These are phyloP conservation scores for Fomitiporia mediterranea DNA, from an alignment of 1,284 basidiomycete species.

Conservation along the genomic window DNA sequence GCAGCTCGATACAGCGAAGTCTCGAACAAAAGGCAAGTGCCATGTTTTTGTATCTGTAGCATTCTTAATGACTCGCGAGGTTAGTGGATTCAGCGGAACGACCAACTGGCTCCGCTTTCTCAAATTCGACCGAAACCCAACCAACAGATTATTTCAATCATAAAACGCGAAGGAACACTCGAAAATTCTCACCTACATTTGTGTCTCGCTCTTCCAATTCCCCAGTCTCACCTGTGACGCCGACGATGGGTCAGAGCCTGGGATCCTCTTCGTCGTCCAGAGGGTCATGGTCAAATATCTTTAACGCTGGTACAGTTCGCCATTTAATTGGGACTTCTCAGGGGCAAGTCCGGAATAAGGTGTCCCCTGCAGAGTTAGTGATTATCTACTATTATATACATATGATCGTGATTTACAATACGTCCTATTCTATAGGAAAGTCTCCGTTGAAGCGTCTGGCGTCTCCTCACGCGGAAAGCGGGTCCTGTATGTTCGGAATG, in stretches of 20 bases:
- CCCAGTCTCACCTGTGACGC: constrained; percentile 32
- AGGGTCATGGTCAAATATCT: constrained; percentile 72
- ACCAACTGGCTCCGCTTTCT: no score
- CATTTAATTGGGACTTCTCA: constrained; percentile 58
- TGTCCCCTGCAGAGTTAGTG: background rate
- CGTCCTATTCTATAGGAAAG: constrained; percentile 1
- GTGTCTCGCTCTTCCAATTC: constrained; percentile 31
- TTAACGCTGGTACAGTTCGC: constrained; percentile 57
- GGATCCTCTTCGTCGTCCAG: constrained; percentile 53
- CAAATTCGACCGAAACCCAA: background rate
- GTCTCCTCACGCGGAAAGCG: background rate
- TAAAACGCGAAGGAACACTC: constrained; percentile 3
- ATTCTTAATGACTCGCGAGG: background rate
- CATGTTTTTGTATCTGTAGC: background rate
- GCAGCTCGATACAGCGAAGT: constrained; percentile 30
- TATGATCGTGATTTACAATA: background rate
- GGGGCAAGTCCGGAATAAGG: constrained; percentile 7
- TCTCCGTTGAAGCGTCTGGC: background rate
- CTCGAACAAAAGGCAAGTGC: background rate
- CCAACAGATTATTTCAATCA: constrained; percentile 14
- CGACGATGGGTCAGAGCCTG: constrained; percentile 30
- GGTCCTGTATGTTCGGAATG: background rate
- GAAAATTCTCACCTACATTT: background rate
- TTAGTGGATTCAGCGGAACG: background rate
- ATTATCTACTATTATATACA: background rate